Evolutionary conservation across 306 rosid genomes (phyloP).

Genomic region (Aeschynomene evenia): DNA sequence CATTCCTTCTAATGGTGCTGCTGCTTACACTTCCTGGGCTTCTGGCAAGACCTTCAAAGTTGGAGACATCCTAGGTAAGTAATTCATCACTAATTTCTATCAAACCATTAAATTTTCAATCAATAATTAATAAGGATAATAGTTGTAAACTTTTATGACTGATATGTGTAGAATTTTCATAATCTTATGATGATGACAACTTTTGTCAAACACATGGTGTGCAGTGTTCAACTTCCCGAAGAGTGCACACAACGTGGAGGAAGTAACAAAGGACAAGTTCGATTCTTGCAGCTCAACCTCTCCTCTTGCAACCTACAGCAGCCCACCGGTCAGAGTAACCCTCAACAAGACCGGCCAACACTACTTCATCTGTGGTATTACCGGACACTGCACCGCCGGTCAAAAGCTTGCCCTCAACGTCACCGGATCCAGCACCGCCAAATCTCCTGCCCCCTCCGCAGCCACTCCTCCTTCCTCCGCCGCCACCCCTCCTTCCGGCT

Average conservation of each 20-base stretch:
- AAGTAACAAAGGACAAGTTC: slow-evolving; percentile 49
- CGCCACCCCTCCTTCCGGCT: not conserved
- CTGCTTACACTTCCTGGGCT: slow-evolving; percentile 31
- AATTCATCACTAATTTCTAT: too few relatives aligned
- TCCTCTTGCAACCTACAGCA: slow-evolving; percentile 3
- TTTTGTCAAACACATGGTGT: too few relatives aligned
- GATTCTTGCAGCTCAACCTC: slow-evolving; percentile 43
- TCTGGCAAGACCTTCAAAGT: slow-evolving; percentile 35
- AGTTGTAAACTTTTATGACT: too few relatives aligned
- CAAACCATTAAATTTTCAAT: too few relatives aligned
- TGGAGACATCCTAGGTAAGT: slow-evolving; percentile 40
- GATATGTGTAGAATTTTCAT: too few relatives aligned
- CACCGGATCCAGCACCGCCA: not conserved
- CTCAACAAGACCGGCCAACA: slow-evolving; percentile 35
- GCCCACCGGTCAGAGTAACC: slow-evolving; percentile 35
- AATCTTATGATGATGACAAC: not conserved
- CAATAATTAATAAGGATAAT: too few relatives aligned
- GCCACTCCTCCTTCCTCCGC: slow-evolving; percentile 23
- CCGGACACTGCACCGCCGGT: slow-evolving; percentile 38
- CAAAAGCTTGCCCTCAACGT: slow-evolving; percentile 45
- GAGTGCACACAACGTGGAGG: slow-evolving; percentile 53
- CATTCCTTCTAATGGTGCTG: not conserved
- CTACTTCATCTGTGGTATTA: slow-evolving; percentile 32
- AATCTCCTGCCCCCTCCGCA: slow-evolving; percentile 20
- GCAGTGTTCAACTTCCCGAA: slow-evolving; percentile 58